phyloP scores from a whole-genome alignment of 345 rosid genomes.

The Gynandropsis gynandra region DNA sequence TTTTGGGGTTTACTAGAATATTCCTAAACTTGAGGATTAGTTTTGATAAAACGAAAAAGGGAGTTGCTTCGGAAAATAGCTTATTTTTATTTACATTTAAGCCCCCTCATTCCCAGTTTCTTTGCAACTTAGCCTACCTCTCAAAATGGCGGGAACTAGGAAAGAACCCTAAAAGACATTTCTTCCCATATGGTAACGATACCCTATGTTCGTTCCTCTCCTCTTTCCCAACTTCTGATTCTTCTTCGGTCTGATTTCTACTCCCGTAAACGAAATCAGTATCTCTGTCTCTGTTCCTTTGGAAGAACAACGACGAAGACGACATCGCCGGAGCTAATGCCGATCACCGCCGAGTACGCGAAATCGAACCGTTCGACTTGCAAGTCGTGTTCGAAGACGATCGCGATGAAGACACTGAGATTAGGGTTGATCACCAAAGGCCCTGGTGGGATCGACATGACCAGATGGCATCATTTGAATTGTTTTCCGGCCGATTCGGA shows the following conservation, averaged over 20 bases:
- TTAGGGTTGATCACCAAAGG: slow-evolving; percentile 55
- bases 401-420: slow-evolving; percentile 44
- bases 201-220: background rate
- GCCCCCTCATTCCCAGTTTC: too few relatives aligned
- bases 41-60: too few relatives aligned
- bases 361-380: slow-evolving; percentile 76
- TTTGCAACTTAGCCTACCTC: too few relatives aligned
- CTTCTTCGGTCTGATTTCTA: background rate
- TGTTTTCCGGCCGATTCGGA: slow-evolving; percentile 45
- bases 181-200: too few relatives aligned
- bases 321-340: slow-evolving; percentile 17
- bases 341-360: slow-evolving; percentile 67
- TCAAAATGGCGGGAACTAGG: too few relatives aligned
- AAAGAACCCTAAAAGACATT: too few relatives aligned
- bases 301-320: slow-evolving; percentile 2
- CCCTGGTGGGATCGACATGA: slow-evolving; percentile 56
- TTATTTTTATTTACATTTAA: too few relatives aligned
- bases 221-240: background rate
- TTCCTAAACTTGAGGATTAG: too few relatives aligned
- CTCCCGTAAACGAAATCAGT: slow-evolving; percentile 1
- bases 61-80: too few relatives aligned
- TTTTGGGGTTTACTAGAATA: too few relatives aligned
- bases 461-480: slow-evolving; percentile 71
- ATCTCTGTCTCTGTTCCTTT: background rate
- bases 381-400: slow-evolving; percentile 56